These are phyloP conservation scores for Mycena haematopus DNA, from an alignment of 768 basidiomycete species.

Conservation along the genomic window DNA sequence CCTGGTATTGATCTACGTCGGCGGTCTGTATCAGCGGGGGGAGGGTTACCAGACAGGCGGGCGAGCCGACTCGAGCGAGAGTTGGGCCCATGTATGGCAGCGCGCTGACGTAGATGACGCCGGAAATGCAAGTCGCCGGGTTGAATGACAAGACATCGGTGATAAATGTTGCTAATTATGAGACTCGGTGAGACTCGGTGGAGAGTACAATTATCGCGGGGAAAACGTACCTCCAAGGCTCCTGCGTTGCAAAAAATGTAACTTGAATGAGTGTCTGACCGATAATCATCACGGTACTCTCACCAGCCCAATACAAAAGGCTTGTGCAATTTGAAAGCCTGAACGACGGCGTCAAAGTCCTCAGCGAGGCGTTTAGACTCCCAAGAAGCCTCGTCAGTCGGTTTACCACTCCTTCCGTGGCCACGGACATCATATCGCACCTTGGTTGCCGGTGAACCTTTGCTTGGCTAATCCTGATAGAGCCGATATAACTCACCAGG, in stretches of 20 bases:
- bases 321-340: constrained; percentile 36
- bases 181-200: not conserved
- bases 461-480: not conserved
- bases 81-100: constrained; percentile 37
- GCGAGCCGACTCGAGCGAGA: constrained; percentile 30
- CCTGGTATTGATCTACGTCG: constrained; percentile 35
- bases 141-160: constrained; percentile 36
- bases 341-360: constrained; percentile 40
- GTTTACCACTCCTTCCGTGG: constrained; percentile 41
- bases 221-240: constrained; percentile 35
- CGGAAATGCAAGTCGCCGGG: constrained; percentile 35
- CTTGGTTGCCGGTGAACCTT: constrained; percentile 21
- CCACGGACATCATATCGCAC: constrained; percentile 44
- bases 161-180: constrained; percentile 31
- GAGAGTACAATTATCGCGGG: not conserved
- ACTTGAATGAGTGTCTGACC: too few relatives aligned
- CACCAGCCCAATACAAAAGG: constrained; percentile 45
- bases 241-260: constrained; percentile 20
- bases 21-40: constrained; percentile 29
- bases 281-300: constrained; percentile 1
- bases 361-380: constrained; percentile 37
- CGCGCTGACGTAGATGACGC: constrained; percentile 36
- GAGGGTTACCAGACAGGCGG: constrained; percentile 29
- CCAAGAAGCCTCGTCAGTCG: constrained; percentile 34
- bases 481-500: constrained; percentile 31